phyloP scores from a whole-genome alignment of 2,329 filamentous ascomycete species.

The Rugonectria rugulosa region DNA sequence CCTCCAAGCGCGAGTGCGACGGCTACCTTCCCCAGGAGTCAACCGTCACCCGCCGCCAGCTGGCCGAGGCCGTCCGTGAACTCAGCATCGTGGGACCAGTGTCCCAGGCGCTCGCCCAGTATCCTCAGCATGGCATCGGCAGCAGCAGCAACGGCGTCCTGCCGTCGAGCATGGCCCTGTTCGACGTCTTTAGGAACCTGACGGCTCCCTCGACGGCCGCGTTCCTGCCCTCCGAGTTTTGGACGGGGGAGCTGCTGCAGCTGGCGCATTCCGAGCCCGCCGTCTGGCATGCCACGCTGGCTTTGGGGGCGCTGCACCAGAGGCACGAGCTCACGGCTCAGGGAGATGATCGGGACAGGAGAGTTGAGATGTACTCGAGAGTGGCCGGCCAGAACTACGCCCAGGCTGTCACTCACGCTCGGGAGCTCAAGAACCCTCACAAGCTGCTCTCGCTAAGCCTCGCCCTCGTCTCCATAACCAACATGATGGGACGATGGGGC shows the following conservation, averaged over 20 bases:
- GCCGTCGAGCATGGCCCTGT: constrained; percentile 32
- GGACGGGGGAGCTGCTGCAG: constrained; percentile 43
- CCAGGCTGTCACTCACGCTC: constrained; percentile 38
- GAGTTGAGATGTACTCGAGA: constrained; percentile 12
- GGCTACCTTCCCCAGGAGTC: constrained; percentile 40
- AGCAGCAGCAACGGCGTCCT: constrained; percentile 3
- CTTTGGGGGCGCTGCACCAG: constrained; percentile 46
- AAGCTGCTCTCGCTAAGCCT: constrained; percentile 43
- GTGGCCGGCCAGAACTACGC: constrained; percentile 40
- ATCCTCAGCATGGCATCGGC: constrained; percentile 20
- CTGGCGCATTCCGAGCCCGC: constrained; percentile 45
- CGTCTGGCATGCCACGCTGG: constrained; percentile 46
- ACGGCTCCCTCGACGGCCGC: constrained; percentile 40
- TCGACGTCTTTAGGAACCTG: constrained; percentile 46
- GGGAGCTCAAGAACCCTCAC: constrained; percentile 35
- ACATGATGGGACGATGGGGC: constrained; percentile 41
- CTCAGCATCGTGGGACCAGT: constrained; percentile 42
- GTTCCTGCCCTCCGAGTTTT: constrained; percentile 43
- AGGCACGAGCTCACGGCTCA: constrained; percentile 29
- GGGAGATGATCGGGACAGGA: constrained; percentile 7
- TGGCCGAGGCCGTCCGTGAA: constrained; percentile 38
- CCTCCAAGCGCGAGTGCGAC: constrained; percentile 42
- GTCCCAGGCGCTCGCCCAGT: constrained; percentile 31
- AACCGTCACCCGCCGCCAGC: constrained; percentile 42
- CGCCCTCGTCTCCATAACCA: constrained; percentile 42